Base-by-base conservation (phyloP, 2,329 filamentous ascomycete species). In the Aspergillus phoenicis region DNA sequence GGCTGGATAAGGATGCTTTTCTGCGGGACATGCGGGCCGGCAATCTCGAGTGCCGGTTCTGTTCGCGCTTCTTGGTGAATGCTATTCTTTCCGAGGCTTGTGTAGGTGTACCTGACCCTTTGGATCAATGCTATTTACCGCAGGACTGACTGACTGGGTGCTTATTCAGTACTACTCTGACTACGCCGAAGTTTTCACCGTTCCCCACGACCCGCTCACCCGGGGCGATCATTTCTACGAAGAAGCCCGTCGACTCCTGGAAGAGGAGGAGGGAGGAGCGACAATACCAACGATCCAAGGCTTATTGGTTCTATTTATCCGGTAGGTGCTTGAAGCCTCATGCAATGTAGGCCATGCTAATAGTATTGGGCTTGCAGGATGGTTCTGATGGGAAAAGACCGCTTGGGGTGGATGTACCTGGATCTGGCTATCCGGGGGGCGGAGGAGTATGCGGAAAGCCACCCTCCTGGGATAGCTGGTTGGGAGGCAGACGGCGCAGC, bases 21-120 rank as follows among this genome's bases (percentile, higher is more conserved):
- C 60, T 75, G 6, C 55, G 59, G 1, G 73, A 70, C 20, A 75
- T 74, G 73, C 62, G 65, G 55, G 49, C 61, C 5, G 68, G 69
- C 7, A 56, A 71, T 20, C 24, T 72, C 20, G 47, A 70, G 5
- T 69, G 66, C 8, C 62, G 51, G 8, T 75, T 70, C 53, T 76
- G 74, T 62, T 73, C 73, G 1, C 70, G 73, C 2, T 75, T 73
- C 47, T 63, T 76, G 45, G 74, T 76, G 26, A 76, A 76, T 60
- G 66, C 68, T n/a, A 72, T 76, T 24, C 64, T 76, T 1, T 64
- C 71, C 11, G 69, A 73, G 54, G 70, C 72, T 36, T 72, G 73
- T 66, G 73, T 74, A 66, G 60, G 73, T 69, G 33, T 11, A 15
- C 41, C 57, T 24, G 39, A 57, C 2, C 33, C 52, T 30, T 22